Conservation (phyloP, 73 alveolate genomes). For the Blepharisma stoltei region DNA sequence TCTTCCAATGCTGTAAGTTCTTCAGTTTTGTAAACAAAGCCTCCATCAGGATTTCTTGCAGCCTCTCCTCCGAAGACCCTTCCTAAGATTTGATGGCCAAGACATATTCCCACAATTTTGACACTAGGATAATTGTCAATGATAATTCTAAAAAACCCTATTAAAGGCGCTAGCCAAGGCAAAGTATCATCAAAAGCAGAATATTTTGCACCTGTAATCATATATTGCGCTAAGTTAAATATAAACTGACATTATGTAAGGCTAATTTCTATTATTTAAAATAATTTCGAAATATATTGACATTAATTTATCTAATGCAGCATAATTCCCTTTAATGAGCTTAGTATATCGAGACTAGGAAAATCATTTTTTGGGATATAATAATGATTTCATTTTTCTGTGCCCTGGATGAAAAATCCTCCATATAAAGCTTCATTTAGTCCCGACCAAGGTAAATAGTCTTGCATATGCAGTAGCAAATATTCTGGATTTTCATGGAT, state of each 20-base stretch:
- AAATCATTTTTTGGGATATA: background rate
- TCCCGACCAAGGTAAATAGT: background rate
- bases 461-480: background rate
- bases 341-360: background rate
- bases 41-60: constrained; percentile 22
- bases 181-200: background rate
- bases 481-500: background rate
- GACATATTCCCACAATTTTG: constrained; percentile 8
- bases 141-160: background rate
- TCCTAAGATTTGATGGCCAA: background rate
- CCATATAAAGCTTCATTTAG: background rate
- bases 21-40: background rate
- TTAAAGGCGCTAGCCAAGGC: background rate
- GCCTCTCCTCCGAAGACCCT: constrained; percentile 4
- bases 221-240: no score
- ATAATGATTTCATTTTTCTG: constrained; percentile 18
- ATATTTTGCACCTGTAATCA: background rate
- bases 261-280: no score
- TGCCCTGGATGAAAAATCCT: constrained; percentile 4
- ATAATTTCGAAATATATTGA: no score
- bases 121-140: background rate
- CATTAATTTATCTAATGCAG: no score
- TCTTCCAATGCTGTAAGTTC: background rate
- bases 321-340: background rate
- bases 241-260: no score